Evolutionary conservation across 1,139 yeast genomes (phyloP), one percentile per base, ranked within the genome.

Genomic region (Taphrina flavorubra): DNA sequence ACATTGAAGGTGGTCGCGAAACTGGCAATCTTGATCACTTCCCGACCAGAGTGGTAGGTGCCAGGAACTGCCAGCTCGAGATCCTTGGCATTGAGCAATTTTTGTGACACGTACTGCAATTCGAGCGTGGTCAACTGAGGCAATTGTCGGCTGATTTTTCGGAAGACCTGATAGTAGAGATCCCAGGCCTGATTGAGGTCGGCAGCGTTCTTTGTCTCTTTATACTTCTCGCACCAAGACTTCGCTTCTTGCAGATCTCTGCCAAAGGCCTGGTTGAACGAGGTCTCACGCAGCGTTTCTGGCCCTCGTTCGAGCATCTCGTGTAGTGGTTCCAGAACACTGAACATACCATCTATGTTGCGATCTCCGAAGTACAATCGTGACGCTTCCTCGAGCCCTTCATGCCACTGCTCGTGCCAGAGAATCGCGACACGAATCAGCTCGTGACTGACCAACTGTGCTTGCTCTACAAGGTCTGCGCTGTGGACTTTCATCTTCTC

Each of bases 331-430:
- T 91, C 97, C 67, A 95, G 79, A 0, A 92, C 92, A 39, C 90
- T 88, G 78, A 89, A 89, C 98, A 94, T 95, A 77, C 91, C 92
- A 70, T 92, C 97, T 10, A 95, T 89, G 76, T 94, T 91, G 74
- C 91, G 95, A 72, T 95, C 99, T 47, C 97, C 97, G 78, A 92
- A 94, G 80, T 89, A 95, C 68, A 90, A 84, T 71, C 97, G 83
- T 3, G 97, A 92, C 0, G 99, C 99, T 80, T 94, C 97, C 77
- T 95, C 99, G 51, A 95, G 81, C 1, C 97, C 98, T 79, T 92
- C 99, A 75, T 92, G 92, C 99, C 99, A 95, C 77, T 89, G 89
- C 76, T 95, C 99, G 75, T 92, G 97, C 98, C 99, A 92, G 72
- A 94, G 80, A 1, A 94, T 97, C 0, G 98, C 97, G 16, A 92